These are phyloP conservation scores for Aquilaria yunnanensis DNA, from an alignment of 345 rosid species.

Conservation along the genomic window DNA sequence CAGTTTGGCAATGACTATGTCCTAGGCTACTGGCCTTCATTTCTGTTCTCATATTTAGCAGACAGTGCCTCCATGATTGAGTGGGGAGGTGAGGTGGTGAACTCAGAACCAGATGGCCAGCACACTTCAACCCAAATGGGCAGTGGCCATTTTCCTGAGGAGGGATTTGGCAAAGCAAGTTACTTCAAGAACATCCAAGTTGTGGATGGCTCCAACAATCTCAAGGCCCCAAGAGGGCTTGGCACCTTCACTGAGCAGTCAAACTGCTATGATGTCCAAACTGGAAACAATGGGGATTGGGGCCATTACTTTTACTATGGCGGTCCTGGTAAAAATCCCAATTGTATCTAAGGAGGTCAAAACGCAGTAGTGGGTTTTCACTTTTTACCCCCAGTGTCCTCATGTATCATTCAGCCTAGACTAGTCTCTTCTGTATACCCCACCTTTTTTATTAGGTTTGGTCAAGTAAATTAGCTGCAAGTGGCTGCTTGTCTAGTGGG, in stretches of 20 bases:
- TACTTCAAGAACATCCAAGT: conserved; percentile 90
- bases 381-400: conserved; percentile 1
- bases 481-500: conserved; percentile 34
- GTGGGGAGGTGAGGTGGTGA: conserved; percentile 99
- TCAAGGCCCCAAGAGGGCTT: conserved; percentile 79
- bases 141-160: conserved; percentile 86
- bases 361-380: neutral
- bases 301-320: conserved; percentile 97
- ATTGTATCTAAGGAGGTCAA: conserved; percentile 45
- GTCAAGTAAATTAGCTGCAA: conserved; percentile 11
- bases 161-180: conserved; percentile 91
- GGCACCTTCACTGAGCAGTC: conserved; percentile 95
- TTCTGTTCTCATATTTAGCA: conserved; percentile 86
- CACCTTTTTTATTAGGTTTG: conserved; percentile 27
- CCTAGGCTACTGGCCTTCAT: conserved; percentile 92
- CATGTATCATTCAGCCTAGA: conserved; percentile 51
- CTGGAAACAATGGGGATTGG: conserved; percentile 86
- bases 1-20: conserved; percentile 87
- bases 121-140: conserved; percentile 99
- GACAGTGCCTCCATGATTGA: conserved; percentile 96
- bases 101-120: conserved; percentile 72
- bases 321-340: conserved; percentile 85
- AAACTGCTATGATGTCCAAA: conserved; percentile 90
- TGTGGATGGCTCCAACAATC: conserved; percentile 85
- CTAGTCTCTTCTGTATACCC: conserved; percentile 24